These are phyloP conservation scores for Fraxinus latifolia DNA, from an alignment of 305 asterid species.

Conservation along the genomic window DNA sequence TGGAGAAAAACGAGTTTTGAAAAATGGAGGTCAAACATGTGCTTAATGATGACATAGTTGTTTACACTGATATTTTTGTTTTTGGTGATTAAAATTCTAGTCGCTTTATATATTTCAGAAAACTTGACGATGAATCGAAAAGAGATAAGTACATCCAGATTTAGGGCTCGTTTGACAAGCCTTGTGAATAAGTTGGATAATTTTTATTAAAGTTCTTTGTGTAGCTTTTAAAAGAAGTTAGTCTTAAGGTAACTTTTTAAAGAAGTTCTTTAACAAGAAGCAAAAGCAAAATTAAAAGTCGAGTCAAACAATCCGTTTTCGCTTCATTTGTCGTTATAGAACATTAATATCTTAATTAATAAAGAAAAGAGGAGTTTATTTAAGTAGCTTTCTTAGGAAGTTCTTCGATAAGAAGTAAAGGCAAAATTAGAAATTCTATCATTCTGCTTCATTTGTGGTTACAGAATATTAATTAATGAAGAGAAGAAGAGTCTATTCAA, in stretches of 20 bases:
- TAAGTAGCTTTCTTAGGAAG: not conserved
- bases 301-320: not conserved
- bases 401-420: not conserved
- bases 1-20: not conserved
- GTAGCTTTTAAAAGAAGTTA: not conserved
- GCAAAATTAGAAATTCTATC: not conserved
- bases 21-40: not conserved
- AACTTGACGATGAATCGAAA: not conserved
- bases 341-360: not conserved
- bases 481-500: not conserved
- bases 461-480: not conserved
- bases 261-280: too few relatives aligned
- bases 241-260: too few relatives aligned
- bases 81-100: not conserved
- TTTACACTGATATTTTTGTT: not conserved
- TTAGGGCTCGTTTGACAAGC: not conserved
- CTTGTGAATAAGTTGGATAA: not conserved
- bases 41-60: not conserved
- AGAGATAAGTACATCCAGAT: not conserved
- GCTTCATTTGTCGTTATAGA: not conserved
- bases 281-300: not conserved
- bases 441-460: too few relatives aligned
- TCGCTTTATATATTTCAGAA: not conserved
- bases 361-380: not conserved
- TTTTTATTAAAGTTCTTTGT: not conserved